Evolutionary conservation across 1,139 yeast genomes (phyloP).

Genomic region (Wickerhamomyces sp.): DNA sequence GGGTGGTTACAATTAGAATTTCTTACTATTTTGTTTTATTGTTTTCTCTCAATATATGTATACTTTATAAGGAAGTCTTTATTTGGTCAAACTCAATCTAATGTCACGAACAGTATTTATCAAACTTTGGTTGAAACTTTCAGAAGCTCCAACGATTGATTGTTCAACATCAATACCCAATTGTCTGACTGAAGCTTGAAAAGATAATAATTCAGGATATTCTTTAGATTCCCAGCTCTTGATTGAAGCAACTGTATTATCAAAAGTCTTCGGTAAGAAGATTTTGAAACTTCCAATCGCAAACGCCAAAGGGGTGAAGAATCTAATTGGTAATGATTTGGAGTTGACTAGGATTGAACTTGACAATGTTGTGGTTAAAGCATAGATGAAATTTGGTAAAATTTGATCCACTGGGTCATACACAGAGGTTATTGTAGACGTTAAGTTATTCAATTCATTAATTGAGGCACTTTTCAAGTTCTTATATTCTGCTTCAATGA

Average conservation of each 20-base stretch:
- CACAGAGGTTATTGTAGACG: conserved; percentile 14
- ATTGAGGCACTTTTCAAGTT: conserved; percentile 20
- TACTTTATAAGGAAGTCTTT: neutral
- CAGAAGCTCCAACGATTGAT: conserved; percentile 1
- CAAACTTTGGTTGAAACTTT: conserved; percentile 12
- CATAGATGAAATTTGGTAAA: conserved; percentile 49
- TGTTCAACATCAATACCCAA: conserved; percentile 15
- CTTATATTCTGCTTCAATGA: conserved; percentile 19
- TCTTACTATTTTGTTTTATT: neutral
- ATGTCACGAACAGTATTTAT: conserved; percentile 16
- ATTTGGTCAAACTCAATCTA: conserved; percentile 14
- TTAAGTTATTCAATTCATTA: conserved; percentile 20
- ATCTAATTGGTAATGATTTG: conserved; percentile 44
- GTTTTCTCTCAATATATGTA: neutral
- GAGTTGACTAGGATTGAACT: conserved; percentile 51
- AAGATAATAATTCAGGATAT: conserved; percentile 30
- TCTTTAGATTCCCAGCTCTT: conserved; percentile 26
- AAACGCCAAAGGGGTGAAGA: conserved; percentile 43
- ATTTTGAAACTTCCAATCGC: conserved; percentile 38
- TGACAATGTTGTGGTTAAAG: conserved; percentile 48
- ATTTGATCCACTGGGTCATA: conserved; percentile 24
- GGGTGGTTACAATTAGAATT: conserved; percentile 1
- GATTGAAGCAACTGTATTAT: conserved; percentile 25
- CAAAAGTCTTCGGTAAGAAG: conserved; percentile 32
- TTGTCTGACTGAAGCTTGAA: conserved; percentile 21